phyloP scores from a whole-genome alignment of 73 alveolate genomes.

The Paramecium primaurelia region DNA sequence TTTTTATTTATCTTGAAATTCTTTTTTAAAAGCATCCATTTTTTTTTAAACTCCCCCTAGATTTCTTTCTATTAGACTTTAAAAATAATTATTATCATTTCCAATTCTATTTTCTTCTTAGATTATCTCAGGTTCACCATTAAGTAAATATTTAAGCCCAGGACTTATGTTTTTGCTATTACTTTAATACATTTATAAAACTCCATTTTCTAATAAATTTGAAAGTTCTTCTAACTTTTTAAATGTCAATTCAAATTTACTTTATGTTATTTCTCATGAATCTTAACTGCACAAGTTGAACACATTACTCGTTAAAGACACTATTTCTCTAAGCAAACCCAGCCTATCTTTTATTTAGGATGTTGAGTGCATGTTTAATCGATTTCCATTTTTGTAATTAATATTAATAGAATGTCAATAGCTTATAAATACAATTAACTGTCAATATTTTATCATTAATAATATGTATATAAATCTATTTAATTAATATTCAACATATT shows the following conservation, averaged over 20 bases:
- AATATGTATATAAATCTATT: not conserved
- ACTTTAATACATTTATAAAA: not conserved
- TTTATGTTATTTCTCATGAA: slow-evolving; percentile 57
- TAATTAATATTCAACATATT: not conserved
- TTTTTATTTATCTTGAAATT: not conserved
- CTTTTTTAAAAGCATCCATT: not conserved
- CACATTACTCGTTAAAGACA: slow-evolving; percentile 57
- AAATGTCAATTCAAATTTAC: not conserved
- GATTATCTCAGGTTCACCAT: not conserved
- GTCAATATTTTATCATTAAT: not conserved
- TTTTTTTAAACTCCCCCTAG: not conserved
- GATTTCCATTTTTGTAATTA: not conserved
- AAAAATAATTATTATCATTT: not conserved
- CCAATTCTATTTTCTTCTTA: not conserved
- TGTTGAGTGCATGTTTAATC: slow-evolving; percentile 44
- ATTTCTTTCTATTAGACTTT: not conserved
- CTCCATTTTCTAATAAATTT: not conserved
- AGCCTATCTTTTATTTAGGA: slow-evolving; percentile 10
- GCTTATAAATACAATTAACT: not conserved
- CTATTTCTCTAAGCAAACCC: slow-evolving; percentile 57
- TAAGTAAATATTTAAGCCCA: not conserved
- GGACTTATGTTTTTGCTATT: not conserved
- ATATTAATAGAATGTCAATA: not conserved
- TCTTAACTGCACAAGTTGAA: slow-evolving; percentile 57
- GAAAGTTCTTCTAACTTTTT: slow-evolving; percentile 36